Evolutionary conservation across 441 rosid species (phyloP).

Genomic region (Populus hybrid): DNA sequence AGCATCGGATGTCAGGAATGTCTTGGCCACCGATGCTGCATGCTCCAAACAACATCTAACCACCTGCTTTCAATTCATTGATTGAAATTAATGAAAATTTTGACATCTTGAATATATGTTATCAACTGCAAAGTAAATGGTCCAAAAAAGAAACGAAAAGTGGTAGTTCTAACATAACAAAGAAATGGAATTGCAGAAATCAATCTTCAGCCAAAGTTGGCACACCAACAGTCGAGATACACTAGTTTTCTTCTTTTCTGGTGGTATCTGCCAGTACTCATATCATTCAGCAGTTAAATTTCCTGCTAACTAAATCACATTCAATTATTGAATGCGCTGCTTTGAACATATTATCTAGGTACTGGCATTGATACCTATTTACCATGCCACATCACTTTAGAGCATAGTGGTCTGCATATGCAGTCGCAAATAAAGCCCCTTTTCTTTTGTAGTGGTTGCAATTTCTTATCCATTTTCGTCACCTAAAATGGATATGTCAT

Average conservation of each 20-base stretch:
- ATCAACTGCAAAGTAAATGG: not conserved
- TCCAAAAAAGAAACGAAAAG: not conserved
- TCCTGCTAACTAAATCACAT: not conserved
- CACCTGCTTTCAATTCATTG: slow-evolving; percentile 41
- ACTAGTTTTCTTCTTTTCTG: no score
- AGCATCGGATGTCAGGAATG: slow-evolving; percentile 69
- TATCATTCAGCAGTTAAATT: no score
- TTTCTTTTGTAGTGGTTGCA: not conserved
- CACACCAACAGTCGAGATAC: not conserved
- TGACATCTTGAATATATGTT: not conserved
- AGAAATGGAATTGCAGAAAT: not conserved
- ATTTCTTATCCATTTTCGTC: not conserved
- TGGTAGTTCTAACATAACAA: not conserved
- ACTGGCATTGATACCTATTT: not conserved
- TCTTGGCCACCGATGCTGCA: slow-evolving; percentile 84
- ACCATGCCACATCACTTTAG: not conserved
- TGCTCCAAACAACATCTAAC: slow-evolving; percentile 92
- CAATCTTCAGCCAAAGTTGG: not conserved
- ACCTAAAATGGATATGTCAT: not conserved
- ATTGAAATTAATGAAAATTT: slow-evolving; percentile 1
- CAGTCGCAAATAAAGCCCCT: not conserved
- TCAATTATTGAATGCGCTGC: not conserved
- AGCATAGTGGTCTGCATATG: not conserved
- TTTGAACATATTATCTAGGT: not conserved
- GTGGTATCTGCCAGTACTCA: no score